Conservation (phyloP, 73 alveolate genomes). For the Blepharisma stoltei region DNA sequence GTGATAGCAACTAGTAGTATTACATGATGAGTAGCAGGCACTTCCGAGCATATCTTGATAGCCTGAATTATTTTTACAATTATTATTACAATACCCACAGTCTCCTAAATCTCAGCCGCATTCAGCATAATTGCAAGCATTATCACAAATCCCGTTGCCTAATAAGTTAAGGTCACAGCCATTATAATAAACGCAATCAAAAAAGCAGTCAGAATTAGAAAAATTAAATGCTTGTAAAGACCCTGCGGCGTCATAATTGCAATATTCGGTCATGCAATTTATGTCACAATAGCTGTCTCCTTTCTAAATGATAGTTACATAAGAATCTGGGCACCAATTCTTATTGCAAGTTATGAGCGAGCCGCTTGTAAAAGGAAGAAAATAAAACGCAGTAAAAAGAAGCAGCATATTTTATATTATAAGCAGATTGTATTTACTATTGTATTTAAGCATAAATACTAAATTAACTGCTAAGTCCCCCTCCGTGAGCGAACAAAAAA, state of each 20-base stretch:
- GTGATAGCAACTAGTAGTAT: neutral
- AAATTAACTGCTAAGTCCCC: no score
- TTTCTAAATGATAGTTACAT: no score
- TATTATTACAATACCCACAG: neutral
- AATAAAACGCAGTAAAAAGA: no score
- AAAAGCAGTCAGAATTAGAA: neutral
- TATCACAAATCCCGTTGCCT: neutral
- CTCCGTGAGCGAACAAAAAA: no score
- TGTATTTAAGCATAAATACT: no score
- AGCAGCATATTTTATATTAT: no score
- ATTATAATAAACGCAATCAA: neutral
- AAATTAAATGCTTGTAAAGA: neutral
- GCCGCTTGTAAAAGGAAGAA: no score
- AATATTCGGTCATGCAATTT: neutral
- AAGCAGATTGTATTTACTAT: no score
- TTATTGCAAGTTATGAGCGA: no score
- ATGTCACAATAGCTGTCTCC: neutral
- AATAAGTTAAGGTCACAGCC: constrained; percentile 14
- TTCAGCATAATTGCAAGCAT: neutral
- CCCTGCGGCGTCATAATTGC: neutral
- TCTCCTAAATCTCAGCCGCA: neutral
- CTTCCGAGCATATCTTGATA: neutral
- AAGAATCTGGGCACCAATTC: no score
- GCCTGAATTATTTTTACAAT: neutral
- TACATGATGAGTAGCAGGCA: neutral